phyloP scores from a whole-genome alignment of 164 flowering plant species.

The Stephania yunnanensis region DNA sequence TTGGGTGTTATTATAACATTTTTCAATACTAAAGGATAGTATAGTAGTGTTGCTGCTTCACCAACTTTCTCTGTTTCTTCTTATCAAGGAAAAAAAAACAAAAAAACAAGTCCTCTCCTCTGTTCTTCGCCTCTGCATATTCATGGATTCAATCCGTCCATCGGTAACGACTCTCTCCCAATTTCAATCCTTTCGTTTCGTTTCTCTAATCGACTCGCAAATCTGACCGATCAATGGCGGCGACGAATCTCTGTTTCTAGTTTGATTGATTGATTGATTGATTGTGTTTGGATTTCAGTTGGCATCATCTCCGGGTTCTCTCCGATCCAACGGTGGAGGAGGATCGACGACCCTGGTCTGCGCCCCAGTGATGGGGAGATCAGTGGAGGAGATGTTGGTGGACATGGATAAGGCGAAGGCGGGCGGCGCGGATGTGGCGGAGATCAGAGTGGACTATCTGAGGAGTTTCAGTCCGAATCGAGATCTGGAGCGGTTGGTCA shows the following conservation, averaged over 20 bases:
- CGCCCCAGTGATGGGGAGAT: slow-evolving; percentile 59
- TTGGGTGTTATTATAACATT: too few species aligned
- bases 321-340: slow-evolving; percentile 12
- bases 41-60: not conserved
- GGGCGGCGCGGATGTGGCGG: slow-evolving; percentile 65
- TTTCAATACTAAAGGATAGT: too few species aligned
- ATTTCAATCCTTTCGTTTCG: not conserved
- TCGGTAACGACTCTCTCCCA: not conserved
- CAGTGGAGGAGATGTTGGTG: slow-evolving; percentile 51
- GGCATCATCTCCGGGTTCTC: slow-evolving; percentile 4
- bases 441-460: slow-evolving; percentile 57
- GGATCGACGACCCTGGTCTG: slow-evolving; percentile 53
- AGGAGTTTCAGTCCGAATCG: slow-evolving; percentile 35
- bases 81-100: too few species aligned
- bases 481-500: slow-evolving; percentile 44
- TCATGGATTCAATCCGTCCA: not conserved
- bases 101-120: too few species aligned
- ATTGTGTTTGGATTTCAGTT: not conserved
- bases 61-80: too few species aligned
- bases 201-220: not conserved
- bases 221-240: not conserved
- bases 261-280: not conserved
- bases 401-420: slow-evolving; percentile 43
- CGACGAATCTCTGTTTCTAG: not conserved
- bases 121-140: not conserved